These are phyloP conservation scores for Dalbergia oliveri DNA, from an alignment of 306 rosid species.

Conservation along the genomic window DNA sequence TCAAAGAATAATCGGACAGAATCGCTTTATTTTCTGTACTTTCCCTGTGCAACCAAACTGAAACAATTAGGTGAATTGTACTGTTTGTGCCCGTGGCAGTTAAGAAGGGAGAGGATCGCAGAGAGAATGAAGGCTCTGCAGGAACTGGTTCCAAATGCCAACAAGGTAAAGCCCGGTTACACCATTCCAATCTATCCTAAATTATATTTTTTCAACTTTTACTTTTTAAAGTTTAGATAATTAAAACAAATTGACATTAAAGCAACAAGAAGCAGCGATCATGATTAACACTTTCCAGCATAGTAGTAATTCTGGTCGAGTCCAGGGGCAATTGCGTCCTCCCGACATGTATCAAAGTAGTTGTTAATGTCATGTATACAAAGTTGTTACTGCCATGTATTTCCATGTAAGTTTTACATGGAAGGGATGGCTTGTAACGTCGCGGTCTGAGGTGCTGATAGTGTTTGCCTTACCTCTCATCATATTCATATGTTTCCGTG, in stretches of 20 bases:
- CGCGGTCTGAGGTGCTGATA: neutral
- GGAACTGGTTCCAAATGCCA: constrained; percentile 96
- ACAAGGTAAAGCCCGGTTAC: constrained; percentile 64
- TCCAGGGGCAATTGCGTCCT: constrained; percentile 11
- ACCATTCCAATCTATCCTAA: neutral
- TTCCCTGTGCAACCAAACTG: no score
- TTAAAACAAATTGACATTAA: neutral
- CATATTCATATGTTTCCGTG: constrained; percentile 40
- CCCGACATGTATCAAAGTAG: neutral
- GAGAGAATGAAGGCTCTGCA: constrained; percentile 98
- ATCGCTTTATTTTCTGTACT: neutral
- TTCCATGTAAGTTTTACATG: constrained; percentile 10
- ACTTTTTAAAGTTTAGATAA: no score
- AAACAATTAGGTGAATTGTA: neutral
- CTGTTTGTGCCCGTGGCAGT: constrained; percentile 57
- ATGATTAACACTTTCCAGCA: neutral
- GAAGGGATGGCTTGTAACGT: constrained; percentile 11
- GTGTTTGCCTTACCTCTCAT: constrained; percentile 29
- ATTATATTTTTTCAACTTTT: neutral
- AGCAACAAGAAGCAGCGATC: neutral
- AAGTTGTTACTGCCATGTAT: constrained; percentile 5
- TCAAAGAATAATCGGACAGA: neutral
- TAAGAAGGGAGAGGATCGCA: constrained; percentile 97
- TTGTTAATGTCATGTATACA: neutral
- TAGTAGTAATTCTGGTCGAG: neutral